A percentile compares a stretch with the other conserved stretches of the same genome.
Conservation (phyloP, 192 early-diverging fungal species). For the Dimargaris xerosporica region DNA sequence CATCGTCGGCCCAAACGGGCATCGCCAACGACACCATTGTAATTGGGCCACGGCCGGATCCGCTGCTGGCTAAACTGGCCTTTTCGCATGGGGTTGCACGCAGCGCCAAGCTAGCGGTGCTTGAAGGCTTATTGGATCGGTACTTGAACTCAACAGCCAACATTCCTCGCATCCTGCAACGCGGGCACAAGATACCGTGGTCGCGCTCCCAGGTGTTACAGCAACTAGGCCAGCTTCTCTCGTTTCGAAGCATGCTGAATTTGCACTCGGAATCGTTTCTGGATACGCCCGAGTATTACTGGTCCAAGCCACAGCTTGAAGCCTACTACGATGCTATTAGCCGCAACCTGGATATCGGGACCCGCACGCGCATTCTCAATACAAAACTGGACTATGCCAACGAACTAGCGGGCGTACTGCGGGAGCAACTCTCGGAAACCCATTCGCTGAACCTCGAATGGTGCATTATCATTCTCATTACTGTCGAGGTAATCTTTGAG, state of each 20-base stretch:
- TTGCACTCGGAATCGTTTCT: constrained; percentile 37
- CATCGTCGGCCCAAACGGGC: constrained; percentile 15
- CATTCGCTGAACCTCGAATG: constrained; percentile 28
- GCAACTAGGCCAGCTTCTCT: constrained; percentile 33
- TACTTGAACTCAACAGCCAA: constrained; percentile 29
- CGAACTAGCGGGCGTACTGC: constrained; percentile 35
- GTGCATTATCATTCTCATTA: constrained; percentile 22
- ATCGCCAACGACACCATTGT: constrained; percentile 31
- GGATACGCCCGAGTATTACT: constrained; percentile 45
- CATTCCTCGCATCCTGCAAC: constrained; percentile 29
- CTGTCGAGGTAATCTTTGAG: constrained; percentile 18
- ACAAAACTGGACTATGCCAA: constrained; percentile 55
- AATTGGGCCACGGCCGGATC: constrained; percentile 27
- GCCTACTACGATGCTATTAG: constrained; percentile 28
- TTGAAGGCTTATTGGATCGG: constrained; percentile 35
- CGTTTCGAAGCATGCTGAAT: constrained; percentile 35
- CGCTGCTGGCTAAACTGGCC: constrained; percentile 31
- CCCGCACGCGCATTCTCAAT: constrained; percentile 39
- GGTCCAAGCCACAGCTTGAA: constrained; percentile 33
- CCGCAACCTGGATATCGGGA: constrained; percentile 36
- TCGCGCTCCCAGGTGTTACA: constrained; percentile 28
- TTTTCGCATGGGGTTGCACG: constrained; percentile 42
- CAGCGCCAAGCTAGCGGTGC: constrained; percentile 32
- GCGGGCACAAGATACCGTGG: constrained; percentile 29
- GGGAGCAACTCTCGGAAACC: constrained; percentile 36